Base-by-base conservation (phyloP, 805 yeast species). In the Spathaspora arborariae region DNA sequence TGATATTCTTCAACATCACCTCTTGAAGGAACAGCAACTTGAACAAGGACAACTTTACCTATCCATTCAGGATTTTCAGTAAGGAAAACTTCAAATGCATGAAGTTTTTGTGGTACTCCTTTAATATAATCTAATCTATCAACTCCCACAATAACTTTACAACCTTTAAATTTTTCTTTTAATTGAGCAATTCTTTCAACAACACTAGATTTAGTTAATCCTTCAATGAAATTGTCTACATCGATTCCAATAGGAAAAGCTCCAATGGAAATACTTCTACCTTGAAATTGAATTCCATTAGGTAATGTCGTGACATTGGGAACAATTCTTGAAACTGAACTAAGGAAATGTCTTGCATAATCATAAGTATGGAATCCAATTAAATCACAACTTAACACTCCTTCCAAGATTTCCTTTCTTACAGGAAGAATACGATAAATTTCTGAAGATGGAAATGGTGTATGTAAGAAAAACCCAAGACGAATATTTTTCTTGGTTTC, bases 171-270 rank as follows among this genome's bases (percentile, higher is more conserved):
- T 53, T 78, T 75, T 44, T 74, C 35, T 49, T 74, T 79, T 49
- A 94, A 71, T 47, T 79, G 80, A 27, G 67, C 57, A 48, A 92
- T 81, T 56, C 99, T 77, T 21, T 78, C 64, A 39, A 79, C 74
- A 4, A 91, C 97, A 4, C 70, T 57, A 1, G 73, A 77, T 49
- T 78, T 76, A 53, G 81, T 73, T 54, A 94, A 66, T 0, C 96
- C 98, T 19, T 82, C 86, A 13, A 85, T 70, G 64, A 94, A 94
- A 55, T 88, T 88, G 48, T 89, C 96, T 19, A 90, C 96, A 60
- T 94, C 99, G 50, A 94, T 94, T 48, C 99, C 99, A 55, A 94
- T 94, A n/a, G 99, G 99, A 78, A 91, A 92, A 0, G 98, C 97
- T 20, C 97, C 97, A 30, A 94, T 89, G 22, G 81, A 80, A 40